Base-by-base conservation (phyloP, 2,329 filamentous ascomycete genomes). In the Ceratocystis cubensis region DNA sequence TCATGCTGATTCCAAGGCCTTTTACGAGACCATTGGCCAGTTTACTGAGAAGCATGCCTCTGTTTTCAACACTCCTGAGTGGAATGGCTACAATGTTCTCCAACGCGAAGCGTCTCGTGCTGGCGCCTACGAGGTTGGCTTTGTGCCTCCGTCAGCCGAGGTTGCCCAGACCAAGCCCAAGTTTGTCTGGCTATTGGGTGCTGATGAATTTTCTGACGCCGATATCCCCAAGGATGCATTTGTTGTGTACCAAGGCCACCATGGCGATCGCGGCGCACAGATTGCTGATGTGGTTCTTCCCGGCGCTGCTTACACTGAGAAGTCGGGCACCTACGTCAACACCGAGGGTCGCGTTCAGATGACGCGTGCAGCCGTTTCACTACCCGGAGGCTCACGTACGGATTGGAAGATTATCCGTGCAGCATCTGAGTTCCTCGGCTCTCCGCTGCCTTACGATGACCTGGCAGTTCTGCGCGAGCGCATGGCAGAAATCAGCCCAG, bases 381-480 rank as follows among this genome's bases (percentile, higher is more conserved):
- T 96, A 70, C 90, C 91, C 28, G 94, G 94, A 68, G 94, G 91
- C 65, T 86, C 93, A 66, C 86, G 94, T 74, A 93, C 94, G 70
- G 94, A 99, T 79, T 99, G 94, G 94, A 99, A 97, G 85, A 97
- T 99, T 73, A 86, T 99, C 72, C 90, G 94, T 70, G 94, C 94
- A 20, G 86, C 84, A 66, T 94, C 89, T 73, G 94, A 97, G 78
- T 96, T 96, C 79, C 82, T 99, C 17, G 90, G 89, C 69, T 85
- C 81, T 33, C 88, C 92, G 70, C 84, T 99, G 65, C 89, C 91
- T 25, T 99, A 97, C 74, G 93, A 99, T 72, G 91, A 97, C 74
- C 84, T 99, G 63, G 88, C 94, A 70, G 83, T 86, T 72, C 83
- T 99, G 64, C 85, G 94, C 67, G 91, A 96, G 76, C 89, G 94